Percentiles rank a stretch among this genome's conserved stretches.
These are phyloP conservation scores for Aspergillus ochraceoroseus DNA, from an alignment of 2,329 filamentous ascomycete genomes.

Conservation along the genomic window DNA sequence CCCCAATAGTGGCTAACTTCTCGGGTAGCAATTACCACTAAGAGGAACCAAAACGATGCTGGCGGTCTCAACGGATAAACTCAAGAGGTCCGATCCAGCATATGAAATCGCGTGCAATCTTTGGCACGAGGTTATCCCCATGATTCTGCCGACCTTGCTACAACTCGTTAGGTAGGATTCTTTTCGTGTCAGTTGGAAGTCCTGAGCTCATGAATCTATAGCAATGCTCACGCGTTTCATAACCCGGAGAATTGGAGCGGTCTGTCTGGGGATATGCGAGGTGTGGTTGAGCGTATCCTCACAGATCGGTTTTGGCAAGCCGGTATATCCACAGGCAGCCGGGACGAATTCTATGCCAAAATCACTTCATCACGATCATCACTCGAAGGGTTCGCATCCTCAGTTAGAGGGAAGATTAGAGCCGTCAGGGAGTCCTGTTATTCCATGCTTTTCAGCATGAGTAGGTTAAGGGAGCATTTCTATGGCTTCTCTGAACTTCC, in stretches of 20 bases:
- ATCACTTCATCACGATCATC: constrained; percentile 85
- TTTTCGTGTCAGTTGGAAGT: not conserved
- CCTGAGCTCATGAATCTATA: constrained; percentile 31
- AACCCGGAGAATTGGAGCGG: constrained; percentile 78
- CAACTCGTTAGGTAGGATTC: constrained; percentile 65
- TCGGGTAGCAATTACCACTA: constrained; percentile 63
- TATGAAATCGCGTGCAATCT: constrained; percentile 71
- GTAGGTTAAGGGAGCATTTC: constrained; percentile 77
- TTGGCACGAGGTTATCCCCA: constrained; percentile 79
- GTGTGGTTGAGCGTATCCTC: constrained; percentile 73
- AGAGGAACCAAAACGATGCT: constrained; percentile 86
- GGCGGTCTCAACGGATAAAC: constrained; percentile 84
- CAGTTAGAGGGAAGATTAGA: constrained; percentile 80
- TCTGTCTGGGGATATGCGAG: constrained; percentile 68
- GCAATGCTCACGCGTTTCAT: constrained; percentile 86
- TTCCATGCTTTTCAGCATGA: constrained; percentile 90
- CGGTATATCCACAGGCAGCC: constrained; percentile 90
- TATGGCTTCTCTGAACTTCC: constrained; percentile 86
- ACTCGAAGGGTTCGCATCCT: constrained; percentile 88
- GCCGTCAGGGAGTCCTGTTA: constrained; percentile 92
- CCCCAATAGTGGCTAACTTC: constrained; percentile 7
- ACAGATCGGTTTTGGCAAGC: constrained; percentile 98
- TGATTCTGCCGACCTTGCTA: constrained; percentile 79
- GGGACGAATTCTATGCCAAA: constrained; percentile 91
- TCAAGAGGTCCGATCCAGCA: constrained; percentile 66